phyloP scores from a whole-genome alignment of 2,329 filamentous ascomycete species.

The Zymoseptoria passerinii region DNA sequence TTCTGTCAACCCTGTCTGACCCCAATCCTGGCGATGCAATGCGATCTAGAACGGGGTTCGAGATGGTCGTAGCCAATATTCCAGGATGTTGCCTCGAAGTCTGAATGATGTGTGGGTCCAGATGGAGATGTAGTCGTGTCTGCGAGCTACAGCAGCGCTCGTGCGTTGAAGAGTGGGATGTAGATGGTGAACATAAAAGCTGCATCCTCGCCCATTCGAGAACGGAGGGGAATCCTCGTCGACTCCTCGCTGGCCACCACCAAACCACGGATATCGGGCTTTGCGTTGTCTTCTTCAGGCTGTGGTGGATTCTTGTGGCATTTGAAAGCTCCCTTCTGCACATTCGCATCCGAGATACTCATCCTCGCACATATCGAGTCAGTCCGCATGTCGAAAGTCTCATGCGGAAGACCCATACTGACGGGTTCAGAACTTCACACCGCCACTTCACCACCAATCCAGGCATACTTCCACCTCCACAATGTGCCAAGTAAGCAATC shows the following conservation, averaged over 20 bases:
- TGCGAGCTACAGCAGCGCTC: constrained; percentile 13
- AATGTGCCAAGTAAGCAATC: constrained; percentile 23
- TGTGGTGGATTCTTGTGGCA: background rate
- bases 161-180: constrained; percentile 1
- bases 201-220: background rate
- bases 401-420: background rate
- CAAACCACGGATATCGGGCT: background rate
- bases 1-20: background rate
- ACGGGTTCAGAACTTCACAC: background rate
- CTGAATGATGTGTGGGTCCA: background rate
- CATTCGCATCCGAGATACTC: background rate
- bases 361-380: background rate
- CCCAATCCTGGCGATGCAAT: background rate
- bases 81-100: background rate
- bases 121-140: background rate
- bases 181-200: background rate
- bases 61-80: background rate
- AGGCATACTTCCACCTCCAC: background rate
- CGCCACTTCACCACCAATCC: background rate
- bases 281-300: background rate
- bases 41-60: background rate
- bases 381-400: background rate
- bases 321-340: background rate
- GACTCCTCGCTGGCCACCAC: background rate
- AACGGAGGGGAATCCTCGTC: background rate